A percentile compares a stretch with the other conserved stretches of the same genome.
Evolutionary conservation across 2,329 filamentous ascomycete genomes (phyloP).

Genomic region (Esteya vermicola): DNA sequence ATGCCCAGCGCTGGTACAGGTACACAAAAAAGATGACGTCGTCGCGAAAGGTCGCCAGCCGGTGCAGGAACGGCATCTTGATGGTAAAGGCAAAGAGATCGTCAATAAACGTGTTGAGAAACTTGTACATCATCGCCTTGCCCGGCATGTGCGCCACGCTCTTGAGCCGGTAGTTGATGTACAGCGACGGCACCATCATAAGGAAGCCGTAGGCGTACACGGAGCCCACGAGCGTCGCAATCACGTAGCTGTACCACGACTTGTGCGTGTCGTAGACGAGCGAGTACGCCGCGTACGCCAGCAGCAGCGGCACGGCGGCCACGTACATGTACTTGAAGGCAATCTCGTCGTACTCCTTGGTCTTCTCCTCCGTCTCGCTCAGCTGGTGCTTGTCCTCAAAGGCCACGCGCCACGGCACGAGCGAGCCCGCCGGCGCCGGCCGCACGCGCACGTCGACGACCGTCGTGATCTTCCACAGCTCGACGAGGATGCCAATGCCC

Average conservation of each 20-base stretch:
- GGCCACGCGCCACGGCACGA: slow-evolving; percentile 63
- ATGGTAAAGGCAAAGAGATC: slow-evolving; percentile 98
- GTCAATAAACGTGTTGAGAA: slow-evolving; percentile 97
- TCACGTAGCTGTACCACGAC: slow-evolving; percentile 94
- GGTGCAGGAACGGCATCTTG: slow-evolving; percentile 94
- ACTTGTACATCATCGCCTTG: slow-evolving; percentile 96
- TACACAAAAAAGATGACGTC: slow-evolving; percentile 98
- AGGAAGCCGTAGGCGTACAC: slow-evolving; percentile 98
- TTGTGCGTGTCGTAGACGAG: slow-evolving; percentile 90
- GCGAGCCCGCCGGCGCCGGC: slow-evolving; percentile 49
- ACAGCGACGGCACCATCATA: slow-evolving; percentile 95
- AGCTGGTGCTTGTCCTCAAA: slow-evolving; percentile 98
- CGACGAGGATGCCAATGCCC: slow-evolving; percentile 59
- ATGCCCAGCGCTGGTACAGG: slow-evolving; percentile 85
- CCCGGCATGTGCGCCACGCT: slow-evolving; percentile 92
- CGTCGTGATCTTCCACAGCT: slow-evolving; percentile 91
- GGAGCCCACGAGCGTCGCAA: slow-evolving; percentile 84
- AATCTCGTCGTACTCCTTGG: slow-evolving; percentile 94
- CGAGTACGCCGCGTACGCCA: slow-evolving; percentile 84
- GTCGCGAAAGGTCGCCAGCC: slow-evolving; percentile 81
- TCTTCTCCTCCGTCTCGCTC: slow-evolving; percentile 90
- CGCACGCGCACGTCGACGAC: slow-evolving; percentile 79
- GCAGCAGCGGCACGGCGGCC: slow-evolving; percentile 72
- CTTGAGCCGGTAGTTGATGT: slow-evolving; percentile 98
- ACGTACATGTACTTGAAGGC: slow-evolving; percentile 97